Base-by-base conservation (phyloP, 164 flowering plant genomes). In the Tetracentron sinense region DNA sequence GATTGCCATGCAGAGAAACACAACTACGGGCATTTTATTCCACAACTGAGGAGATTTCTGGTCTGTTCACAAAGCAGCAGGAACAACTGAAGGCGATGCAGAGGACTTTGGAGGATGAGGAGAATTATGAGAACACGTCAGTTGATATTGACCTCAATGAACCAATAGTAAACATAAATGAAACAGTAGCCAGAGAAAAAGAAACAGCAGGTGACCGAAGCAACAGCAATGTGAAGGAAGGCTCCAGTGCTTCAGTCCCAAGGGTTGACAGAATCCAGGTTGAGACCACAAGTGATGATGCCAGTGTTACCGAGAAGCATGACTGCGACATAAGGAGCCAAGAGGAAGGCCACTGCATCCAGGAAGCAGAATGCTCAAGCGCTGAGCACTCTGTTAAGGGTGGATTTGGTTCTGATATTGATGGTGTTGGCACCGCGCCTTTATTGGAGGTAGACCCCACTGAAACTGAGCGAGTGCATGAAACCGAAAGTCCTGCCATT, bases 11-110 rank as follows among this genome's bases (percentile, higher is more conserved):
- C 79, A 95, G 99, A 73, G 99, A 95, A 76, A 90, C 97, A 14
- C 99, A 95, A 68, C 78, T 95, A 42, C 89, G 99, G 44, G 85
- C 99, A 62, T 95, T 92, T 75, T 95, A 95, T 72, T 92, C 99
- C 30, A 95, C 99, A 0, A 95, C 99, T 0, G 99, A 88, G 80
- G 97, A 92, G 78, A 95, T 95, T 28, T 78, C 87, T 1, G 66
- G 63, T 49, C 64, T 95, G 51, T 88, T 92, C 60, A 68, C 83
- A 16, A 92, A 88, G 83, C 99, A 95, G 82, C 97, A 92, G 71
- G 92, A 90, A 67, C 99, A 95, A 70, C 81, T 95, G 58, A 95
- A 88, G 69, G 73, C 96, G 27, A 95, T 95, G 99, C 99, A 82
- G 63, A 90, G 82, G 71, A 87, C 97, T 47, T 73, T 95, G 63